A percentile compares a stretch with the other conserved stretches of the same genome.
These are phyloP conservation scores for Acanthamoeba polyphaga DNA, from an alignment of 208 protist genomes.

Conservation along the genomic window DNA sequence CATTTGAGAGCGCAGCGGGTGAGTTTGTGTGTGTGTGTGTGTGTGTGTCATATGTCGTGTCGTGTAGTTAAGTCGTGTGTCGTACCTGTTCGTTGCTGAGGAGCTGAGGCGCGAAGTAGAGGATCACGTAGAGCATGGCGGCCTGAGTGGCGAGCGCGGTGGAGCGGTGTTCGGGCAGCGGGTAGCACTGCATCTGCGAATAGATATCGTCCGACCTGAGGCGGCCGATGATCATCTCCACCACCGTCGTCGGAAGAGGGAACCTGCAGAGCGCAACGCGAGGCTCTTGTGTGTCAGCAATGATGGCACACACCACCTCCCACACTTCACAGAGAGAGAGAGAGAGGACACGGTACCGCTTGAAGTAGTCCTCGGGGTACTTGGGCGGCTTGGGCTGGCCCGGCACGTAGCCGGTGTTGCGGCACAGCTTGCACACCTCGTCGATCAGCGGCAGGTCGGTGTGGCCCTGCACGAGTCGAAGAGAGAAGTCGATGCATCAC, in stretches of 20 bases:
- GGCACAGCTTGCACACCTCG: constrained; percentile 96
- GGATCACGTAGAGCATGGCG: constrained; percentile 96
- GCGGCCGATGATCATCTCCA: constrained; percentile 95
- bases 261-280: constrained; percentile 37
- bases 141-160: constrained; percentile 95
- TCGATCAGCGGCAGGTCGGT: constrained; percentile 93
- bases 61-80: not conserved
- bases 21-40: no score
- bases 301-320: no score
- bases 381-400: constrained; percentile 80
- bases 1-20: not conserved
- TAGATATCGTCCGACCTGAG: constrained; percentile 98
- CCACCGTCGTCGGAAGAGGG: constrained; percentile 63
- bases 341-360: constrained; percentile 77
- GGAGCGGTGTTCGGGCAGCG: constrained; percentile 95
- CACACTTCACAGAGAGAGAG: not conserved
- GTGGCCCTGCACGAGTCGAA: constrained; percentile 83
- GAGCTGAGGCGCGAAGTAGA: constrained; percentile 97
- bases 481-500: no score
- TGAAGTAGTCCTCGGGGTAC: constrained; percentile 96
- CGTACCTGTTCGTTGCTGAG: constrained; percentile 91
- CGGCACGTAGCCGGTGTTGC: constrained; percentile 93
- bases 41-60: no score
- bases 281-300: no score
- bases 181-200: constrained; percentile 93